Percentiles rank a stretch among this genome's conserved stretches.
phyloP scores from a whole-genome alignment of 1,284 basidiomycete genomes.

The Xerocomus amazonicus region DNA sequence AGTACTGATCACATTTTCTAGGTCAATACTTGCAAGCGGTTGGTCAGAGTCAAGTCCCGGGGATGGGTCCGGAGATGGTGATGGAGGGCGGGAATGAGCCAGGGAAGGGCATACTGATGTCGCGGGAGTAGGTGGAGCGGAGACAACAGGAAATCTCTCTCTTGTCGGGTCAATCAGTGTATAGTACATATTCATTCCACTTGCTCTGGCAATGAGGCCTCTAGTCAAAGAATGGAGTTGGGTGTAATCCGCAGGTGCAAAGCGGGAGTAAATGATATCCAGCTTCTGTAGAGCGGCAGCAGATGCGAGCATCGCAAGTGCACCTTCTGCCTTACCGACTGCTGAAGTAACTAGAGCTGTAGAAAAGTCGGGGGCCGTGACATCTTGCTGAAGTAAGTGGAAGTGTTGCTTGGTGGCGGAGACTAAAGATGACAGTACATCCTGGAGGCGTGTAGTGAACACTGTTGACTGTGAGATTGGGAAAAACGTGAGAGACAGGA shows the following conservation, averaged over 20 bases:
- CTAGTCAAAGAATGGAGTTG: conserved; percentile 50
- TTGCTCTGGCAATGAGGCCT: conserved; percentile 53
- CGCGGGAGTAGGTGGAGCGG: conserved; percentile 39
- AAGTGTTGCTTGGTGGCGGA: conserved; percentile 48
- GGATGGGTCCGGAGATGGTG: conserved; percentile 12
- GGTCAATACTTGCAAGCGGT: neutral
- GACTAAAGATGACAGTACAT: conserved; percentile 51
- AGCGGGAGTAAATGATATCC: conserved; percentile 65
- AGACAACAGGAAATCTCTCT: conserved; percentile 55
- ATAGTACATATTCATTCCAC: conserved; percentile 68
- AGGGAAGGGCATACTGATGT: conserved; percentile 38
- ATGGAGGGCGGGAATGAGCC: conserved; percentile 15
- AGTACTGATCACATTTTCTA: conserved; percentile 1
- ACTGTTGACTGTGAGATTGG: conserved; percentile 64
- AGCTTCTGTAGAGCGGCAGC: conserved; percentile 54
- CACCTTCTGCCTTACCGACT: conserved; percentile 52
- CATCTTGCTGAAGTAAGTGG: conserved; percentile 42
- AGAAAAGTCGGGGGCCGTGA: conserved; percentile 47
- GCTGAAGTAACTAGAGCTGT: conserved; percentile 35
- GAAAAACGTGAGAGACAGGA: conserved; percentile 56
- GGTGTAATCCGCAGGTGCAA: conserved; percentile 57
- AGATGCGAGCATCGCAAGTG: conserved; percentile 51
- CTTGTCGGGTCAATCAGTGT: conserved; percentile 56
- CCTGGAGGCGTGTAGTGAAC: conserved; percentile 54
- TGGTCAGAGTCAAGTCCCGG: conserved; percentile 13